phyloP scores from a whole-genome alignment of 495 filamentous ascomycete genomes.

The Amniculicola lignicola region DNA sequence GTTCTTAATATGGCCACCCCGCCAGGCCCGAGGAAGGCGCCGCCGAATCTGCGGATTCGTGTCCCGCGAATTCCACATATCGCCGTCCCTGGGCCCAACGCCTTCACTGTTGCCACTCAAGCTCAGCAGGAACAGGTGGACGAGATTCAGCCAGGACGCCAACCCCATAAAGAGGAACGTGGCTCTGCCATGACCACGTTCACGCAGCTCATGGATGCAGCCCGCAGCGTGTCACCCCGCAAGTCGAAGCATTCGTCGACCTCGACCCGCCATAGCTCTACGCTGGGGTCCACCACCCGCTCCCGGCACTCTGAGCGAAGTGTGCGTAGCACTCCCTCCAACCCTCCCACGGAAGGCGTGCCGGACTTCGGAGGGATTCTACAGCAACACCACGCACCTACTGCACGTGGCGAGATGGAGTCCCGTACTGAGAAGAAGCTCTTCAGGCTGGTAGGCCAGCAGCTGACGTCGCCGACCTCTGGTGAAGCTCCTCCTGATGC shows the following conservation, averaged over 20 bases:
- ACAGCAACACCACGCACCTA: constrained; percentile 5
- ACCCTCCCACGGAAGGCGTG: not conserved
- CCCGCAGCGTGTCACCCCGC: constrained; percentile 6
- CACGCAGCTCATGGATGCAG: constrained; percentile 10
- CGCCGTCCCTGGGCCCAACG: too few relatives aligned
- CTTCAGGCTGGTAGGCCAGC: constrained; percentile 33
- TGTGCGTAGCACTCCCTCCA: not conserved
- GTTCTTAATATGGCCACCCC: too few relatives aligned
- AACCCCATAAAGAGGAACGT: not conserved
- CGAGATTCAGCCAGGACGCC: too few relatives aligned
- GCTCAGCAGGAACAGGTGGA: too few relatives aligned
- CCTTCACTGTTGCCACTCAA: too few relatives aligned
- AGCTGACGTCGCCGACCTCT: constrained; percentile 15
- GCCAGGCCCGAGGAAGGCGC: too few relatives aligned
- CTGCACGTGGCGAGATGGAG: constrained; percentile 33
- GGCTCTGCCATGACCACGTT: constrained; percentile 1
- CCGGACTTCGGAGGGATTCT: too few relatives aligned
- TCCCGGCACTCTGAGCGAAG: constrained; percentile 16
- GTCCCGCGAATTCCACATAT: too few relatives aligned
- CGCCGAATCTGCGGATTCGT: too few relatives aligned
- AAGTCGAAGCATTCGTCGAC: constrained; percentile 11
- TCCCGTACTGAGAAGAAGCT: constrained; percentile 30
- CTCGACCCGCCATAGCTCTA: constrained; percentile 12
- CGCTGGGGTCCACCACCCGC: constrained; percentile 12
- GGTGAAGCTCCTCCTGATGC: too few relatives aligned